Evolutionary conservation across 371 early-diverging fungal species (phyloP).

Genomic region (Phascolomyces articulosus): DNA sequence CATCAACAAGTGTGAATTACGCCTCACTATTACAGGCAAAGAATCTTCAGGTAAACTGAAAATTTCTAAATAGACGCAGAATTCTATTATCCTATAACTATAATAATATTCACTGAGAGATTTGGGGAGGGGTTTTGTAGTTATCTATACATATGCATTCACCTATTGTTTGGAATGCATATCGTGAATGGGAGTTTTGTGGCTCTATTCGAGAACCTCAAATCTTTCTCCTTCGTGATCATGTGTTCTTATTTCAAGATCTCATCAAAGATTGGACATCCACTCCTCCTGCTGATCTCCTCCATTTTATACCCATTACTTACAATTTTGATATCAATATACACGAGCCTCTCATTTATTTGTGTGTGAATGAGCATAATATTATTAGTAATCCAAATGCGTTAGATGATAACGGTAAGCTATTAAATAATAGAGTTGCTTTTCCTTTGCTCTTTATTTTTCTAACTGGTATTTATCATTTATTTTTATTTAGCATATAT

Average conservation of each 20-base stretch:
- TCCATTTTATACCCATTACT: constrained; percentile 73
- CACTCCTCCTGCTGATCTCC: constrained; percentile 53
- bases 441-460: no score
- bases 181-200: constrained; percentile 68
- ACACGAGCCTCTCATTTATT: constrained; percentile 57
- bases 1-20: constrained; percentile 77
- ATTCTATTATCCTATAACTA: background rate
- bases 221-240: constrained; percentile 78
- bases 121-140: no score
- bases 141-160: constrained; percentile 61
- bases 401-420: constrained; percentile 77
- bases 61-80: background rate
- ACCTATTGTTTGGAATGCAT: constrained; percentile 83
- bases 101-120: no score
- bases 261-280: constrained; percentile 76
- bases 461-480: background rate
- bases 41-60: constrained; percentile 50
- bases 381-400: constrained; percentile 80
- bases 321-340: constrained; percentile 63
- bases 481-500: constrained; percentile 58
- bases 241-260: constrained; percentile 81
- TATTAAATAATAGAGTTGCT: background rate
- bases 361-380: constrained; percentile 84
- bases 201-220: constrained; percentile 42
- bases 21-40: constrained; percentile 59